Evolutionary conservation across 305 asterid species (phyloP), one percentile per base, ranked within the genome.

Genomic region (Rubia occidens): DNA sequence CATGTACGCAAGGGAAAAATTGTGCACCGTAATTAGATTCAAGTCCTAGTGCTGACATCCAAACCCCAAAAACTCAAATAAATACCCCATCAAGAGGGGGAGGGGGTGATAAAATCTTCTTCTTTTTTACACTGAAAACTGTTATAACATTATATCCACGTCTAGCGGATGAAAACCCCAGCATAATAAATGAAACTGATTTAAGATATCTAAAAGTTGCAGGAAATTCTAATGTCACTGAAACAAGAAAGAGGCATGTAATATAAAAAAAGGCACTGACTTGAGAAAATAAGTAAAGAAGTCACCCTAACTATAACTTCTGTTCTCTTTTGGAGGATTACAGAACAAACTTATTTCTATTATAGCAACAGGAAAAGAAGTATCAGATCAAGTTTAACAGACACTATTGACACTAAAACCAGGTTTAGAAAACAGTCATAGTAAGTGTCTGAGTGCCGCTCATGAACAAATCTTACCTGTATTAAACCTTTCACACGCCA

Each of bases 401-500:
- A 60, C 3, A 54, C 37, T 24, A 68, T 21, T 63, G 21, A 47
- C 17, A 44, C 53, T n/a, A 15, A 60, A 67, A 53, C 11, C 9
- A 0, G 21, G 47, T 26, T 18, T 8, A 6, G 20, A 8, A 60
- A 18, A 9, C 32, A 67, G 66, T 40, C 37, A 64, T 47, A 6
- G 9, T 63, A 26, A 51, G 56, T 20, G 17, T 7, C 56, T 51
- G 56, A 54, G 11, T 61, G 61, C 21, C 17, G 44, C 56, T 71
- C 40, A 26, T 37, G 24, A 39, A 24, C 6, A 4, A 35, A 29
- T 13, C 87, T 26, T 78, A 92, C 96, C 96, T 92, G 98, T 75
- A 92, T 92, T 68, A 92, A 80, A 73, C 98, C 98, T 80, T 89
- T 92, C 66, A 92, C 96, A 29, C 98, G 95, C 98, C 98, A 91